These are phyloP conservation scores for Globisporangium paddicum DNA, from an alignment of 352 stramenopile genomes.

Conservation along the genomic window DNA sequence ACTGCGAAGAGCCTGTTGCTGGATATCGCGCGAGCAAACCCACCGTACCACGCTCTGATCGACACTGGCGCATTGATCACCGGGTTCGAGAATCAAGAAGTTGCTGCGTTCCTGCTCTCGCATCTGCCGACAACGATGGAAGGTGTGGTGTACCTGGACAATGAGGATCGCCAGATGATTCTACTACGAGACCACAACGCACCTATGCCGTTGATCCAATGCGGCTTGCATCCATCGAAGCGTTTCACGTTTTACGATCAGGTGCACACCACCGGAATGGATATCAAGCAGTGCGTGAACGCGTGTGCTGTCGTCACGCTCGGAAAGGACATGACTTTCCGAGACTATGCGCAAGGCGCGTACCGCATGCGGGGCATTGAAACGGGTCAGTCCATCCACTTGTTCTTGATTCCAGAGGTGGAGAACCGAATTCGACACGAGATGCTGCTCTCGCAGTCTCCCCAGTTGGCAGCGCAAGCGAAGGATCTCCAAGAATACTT, in stretches of 20 bases:
- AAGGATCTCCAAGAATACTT: slow-evolving; percentile 53
- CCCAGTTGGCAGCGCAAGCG: slow-evolving; percentile 8
- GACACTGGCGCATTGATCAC: slow-evolving; percentile 91
- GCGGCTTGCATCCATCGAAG: slow-evolving; percentile 75
- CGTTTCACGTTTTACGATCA: slow-evolving; percentile 93
- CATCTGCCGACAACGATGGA: slow-evolving; percentile 77
- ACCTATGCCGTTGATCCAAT: slow-evolving; percentile 91
- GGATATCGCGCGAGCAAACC: slow-evolving; percentile 70
- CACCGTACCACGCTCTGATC: slow-evolving; percentile 86
- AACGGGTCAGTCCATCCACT: slow-evolving; percentile 89
- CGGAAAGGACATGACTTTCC: slow-evolving; percentile 97
- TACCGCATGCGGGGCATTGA: slow-evolving; percentile 91
- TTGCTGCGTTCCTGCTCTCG: slow-evolving; percentile 76
- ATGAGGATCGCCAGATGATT: slow-evolving; percentile 88
- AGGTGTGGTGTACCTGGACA: slow-evolving; percentile 90
- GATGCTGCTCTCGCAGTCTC: slow-evolving; percentile 46
- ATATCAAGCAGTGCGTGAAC: slow-evolving; percentile 90
- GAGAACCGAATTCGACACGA: slow-evolving; percentile 85
- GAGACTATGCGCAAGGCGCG: slow-evolving; percentile 90
- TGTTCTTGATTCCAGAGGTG: slow-evolving; percentile 92
- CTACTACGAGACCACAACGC: slow-evolving; percentile 94
- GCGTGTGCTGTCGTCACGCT: slow-evolving; percentile 86
- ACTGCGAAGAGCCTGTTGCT: slow-evolving; percentile 63
- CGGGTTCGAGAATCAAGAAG: slow-evolving; percentile 87
- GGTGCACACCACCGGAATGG: slow-evolving; percentile 93